Evolutionary conservation across 2,329 filamentous ascomycete genomes (phyloP).

Genomic region (Colletotrichum sp.): DNA sequence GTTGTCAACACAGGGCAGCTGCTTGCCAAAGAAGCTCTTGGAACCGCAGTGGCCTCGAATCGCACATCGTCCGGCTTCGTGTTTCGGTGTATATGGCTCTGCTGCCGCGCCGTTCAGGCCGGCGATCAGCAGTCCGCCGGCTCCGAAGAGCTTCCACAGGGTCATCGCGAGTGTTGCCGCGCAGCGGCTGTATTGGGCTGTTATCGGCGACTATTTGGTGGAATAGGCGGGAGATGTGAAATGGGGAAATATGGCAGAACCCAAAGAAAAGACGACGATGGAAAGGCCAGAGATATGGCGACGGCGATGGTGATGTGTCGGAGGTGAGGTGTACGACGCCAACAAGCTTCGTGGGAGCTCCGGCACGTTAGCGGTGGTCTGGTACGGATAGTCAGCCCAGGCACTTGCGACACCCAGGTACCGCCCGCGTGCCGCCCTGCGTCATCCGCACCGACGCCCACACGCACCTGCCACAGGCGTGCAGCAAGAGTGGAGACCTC

Average conservation of each 20-base stretch:
- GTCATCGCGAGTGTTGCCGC: conserved; percentile 14
- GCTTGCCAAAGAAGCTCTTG: conserved; percentile 85
- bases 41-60: conserved; percentile 92
- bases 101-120: conserved; percentile 23
- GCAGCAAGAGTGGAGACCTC: neutral
- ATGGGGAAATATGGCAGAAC: neutral
- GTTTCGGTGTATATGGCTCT: conserved; percentile 59
- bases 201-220: neutral
- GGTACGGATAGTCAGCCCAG: neutral
- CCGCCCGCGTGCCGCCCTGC: conserved; percentile 3
- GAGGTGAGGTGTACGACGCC: neutral
- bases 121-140: conserved; percentile 32
- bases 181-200: conserved; percentile 2
- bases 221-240: neutral
- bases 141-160: conserved; percentile 31
- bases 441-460: conserved; percentile 10
- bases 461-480: neutral
- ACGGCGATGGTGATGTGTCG: neutral
- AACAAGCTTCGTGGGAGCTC: conserved; percentile 12
- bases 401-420: conserved; percentile 4
- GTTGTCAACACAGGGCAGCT: conserved; percentile 94
- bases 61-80: conserved; percentile 88
- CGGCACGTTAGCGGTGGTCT: conserved; percentile 1
- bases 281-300: neutral
- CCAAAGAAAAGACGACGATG: neutral